Percentiles rank a stretch among this genome's conserved stretches.
Conservation (phyloP, 148 eudicot genomes). For the Pharnaceum exiguum region DNA sequence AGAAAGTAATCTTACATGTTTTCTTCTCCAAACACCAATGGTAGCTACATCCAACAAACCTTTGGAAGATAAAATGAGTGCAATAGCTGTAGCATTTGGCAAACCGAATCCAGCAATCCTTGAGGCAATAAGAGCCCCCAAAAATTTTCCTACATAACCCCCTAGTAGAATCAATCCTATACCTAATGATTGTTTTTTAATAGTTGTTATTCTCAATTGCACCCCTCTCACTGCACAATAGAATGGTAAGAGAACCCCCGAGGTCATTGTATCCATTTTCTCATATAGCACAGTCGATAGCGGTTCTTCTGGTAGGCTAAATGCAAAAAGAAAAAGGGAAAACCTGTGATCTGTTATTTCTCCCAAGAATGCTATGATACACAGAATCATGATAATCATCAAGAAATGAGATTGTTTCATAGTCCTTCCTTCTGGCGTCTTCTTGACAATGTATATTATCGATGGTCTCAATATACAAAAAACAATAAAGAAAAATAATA, state of each 20-base stretch:
- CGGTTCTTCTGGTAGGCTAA: conserved; percentile 21
- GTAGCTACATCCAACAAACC: conserved; percentile 12
- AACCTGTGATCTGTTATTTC: neutral
- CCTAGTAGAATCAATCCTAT: neutral
- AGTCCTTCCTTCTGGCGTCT: conserved; percentile 10
- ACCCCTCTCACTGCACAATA: conserved; percentile 10
- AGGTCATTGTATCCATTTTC: conserved; percentile 5
- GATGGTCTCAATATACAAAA: conserved; percentile 1
- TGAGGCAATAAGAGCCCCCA: neutral
- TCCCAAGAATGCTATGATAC: neutral
- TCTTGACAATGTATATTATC: neutral
- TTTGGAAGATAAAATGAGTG: conserved; percentile 4
- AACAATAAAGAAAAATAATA: neutral
- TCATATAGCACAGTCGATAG: conserved; percentile 2
- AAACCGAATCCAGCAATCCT: neutral
- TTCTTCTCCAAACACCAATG: neutral
- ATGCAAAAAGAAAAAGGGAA: conserved; percentile 4
- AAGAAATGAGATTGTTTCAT: conserved; percentile 15
- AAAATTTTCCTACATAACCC: conserved; percentile 12
- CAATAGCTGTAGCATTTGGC: neutral
- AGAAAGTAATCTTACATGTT: neutral
- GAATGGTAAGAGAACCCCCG: conserved; percentile 7
- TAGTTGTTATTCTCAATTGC: neutral
- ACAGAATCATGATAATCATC: neutral
- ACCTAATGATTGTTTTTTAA: neutral